These are phyloP conservation scores for Ottelia alismoides DNA, from an alignment of 106 monocot species.

Conservation along the genomic window DNA sequence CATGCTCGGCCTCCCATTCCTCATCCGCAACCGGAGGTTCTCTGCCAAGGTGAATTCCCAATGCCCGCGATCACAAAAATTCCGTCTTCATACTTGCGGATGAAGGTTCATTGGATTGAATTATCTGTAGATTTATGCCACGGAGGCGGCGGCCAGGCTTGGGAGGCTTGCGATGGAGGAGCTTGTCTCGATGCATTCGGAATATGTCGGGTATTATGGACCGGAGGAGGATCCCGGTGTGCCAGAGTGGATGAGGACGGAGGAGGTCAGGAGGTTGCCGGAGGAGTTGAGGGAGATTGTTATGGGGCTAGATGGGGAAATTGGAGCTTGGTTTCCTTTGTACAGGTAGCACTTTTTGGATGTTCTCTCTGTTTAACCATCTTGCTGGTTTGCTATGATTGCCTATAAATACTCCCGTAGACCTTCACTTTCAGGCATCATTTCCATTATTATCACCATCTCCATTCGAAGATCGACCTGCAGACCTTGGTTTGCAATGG, in stretches of 20 bases:
- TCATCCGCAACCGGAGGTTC: constrained; percentile 43
- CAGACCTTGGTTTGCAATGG: no score
- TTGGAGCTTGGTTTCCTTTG: constrained; percentile 49
- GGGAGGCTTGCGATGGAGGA: constrained; percentile 88
- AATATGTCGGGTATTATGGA: constrained; percentile 55
- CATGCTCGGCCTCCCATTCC: constrained; percentile 91
- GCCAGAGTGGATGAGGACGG: constrained; percentile 73
- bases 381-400: no score
- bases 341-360: constrained; percentile 48
- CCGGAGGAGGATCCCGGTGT: constrained; percentile 11
- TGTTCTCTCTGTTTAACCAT: not conserved
- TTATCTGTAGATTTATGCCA: constrained; percentile 58
- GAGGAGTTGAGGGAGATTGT: constrained; percentile 20
- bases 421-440: no score
- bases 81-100: not conserved
- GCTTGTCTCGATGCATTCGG: constrained; percentile 56
- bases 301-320: constrained; percentile 44
- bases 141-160: constrained; percentile 53
- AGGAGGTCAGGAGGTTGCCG: constrained; percentile 39
- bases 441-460: no score
- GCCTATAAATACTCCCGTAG: no score
- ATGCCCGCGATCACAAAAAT: not conserved
- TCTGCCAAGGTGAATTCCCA: constrained; percentile 26
- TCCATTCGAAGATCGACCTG: no score
- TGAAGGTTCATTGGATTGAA: not conserved